Evolutionary conservation across 2,329 filamentous ascomycete species (phyloP), one percentile per base, ranked within the genome.

Genomic region (Talaromyces sp.): DNA sequence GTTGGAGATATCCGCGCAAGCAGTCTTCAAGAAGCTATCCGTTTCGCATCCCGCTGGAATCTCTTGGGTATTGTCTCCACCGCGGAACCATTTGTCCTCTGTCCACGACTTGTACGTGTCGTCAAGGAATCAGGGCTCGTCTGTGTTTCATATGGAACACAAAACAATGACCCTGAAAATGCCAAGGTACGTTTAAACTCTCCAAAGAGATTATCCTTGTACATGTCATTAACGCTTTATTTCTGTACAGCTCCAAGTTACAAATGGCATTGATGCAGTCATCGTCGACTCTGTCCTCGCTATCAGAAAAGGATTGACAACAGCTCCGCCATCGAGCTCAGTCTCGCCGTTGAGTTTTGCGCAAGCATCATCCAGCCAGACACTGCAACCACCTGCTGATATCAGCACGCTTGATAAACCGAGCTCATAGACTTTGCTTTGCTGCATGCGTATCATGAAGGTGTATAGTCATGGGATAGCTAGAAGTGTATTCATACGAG

Each of bases 201-300:
- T 5, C 5, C 38, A 15, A 53, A 34, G 40, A 40, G 11, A 3
- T 27, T 27, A 43, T 7, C n/a, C 11, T 45, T 27, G 10, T 5
- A 19, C 34, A 11, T 7, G 13, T 15, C 22, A 59, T 38, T 59
- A 19, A 59, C 22, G 29, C 58, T 71, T 45, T 64, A 43, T 38
- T 34, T 47, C 40, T 61, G 60, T 71, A 70, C 74, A 93, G 89
- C 82, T 90, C 68, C 95, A 99, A 88, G 92, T 96, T 10, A 91
- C 92, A 63, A 92, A 97, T 78, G 94, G 95, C 58, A 97, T 99
- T 68, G 95, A 99, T 75, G 95, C 95, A 1, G 94, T 99, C 63
- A 99, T 99, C 74, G 95, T 98, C 15, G 95, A 99, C 76, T 95
- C 88, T 68, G 94, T 99, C 2, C 85, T 98, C 34, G 92, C 92